These are phyloP conservation scores for Apophysomyces elegans DNA, from an alignment of 371 early-diverging fungal species.

Conservation along the genomic window DNA sequence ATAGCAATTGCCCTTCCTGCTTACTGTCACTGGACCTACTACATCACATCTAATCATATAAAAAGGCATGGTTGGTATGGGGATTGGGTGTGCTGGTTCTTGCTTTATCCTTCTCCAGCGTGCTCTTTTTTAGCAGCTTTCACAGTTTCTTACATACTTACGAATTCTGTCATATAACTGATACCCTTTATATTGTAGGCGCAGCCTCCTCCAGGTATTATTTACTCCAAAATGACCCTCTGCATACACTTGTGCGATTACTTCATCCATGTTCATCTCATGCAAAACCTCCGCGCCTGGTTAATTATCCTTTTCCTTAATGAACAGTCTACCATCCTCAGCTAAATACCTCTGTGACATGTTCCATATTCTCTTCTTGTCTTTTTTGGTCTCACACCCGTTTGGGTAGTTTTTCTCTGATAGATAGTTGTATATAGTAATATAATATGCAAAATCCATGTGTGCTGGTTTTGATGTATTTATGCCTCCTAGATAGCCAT, in stretches of 20 bases:
- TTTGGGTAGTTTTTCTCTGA: too few relatives aligned
- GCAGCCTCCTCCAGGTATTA: slow-evolving; percentile 22
- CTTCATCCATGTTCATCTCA: slow-evolving; percentile 1
- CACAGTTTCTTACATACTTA: slow-evolving; percentile 10
- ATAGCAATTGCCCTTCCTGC: slow-evolving; percentile 21
- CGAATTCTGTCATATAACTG: slow-evolving; percentile 11
- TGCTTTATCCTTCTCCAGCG: neutral
- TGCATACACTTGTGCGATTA: slow-evolving; percentile 13
- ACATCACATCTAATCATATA: slow-evolving; percentile 25
- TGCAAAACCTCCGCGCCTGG: slow-evolving; percentile 15
- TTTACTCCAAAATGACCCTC: slow-evolving; percentile 26
- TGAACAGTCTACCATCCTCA: neutral
- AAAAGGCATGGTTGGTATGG: slow-evolving; percentile 14
- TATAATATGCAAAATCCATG: too few relatives aligned
- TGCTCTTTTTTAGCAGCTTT: slow-evolving; percentile 15
- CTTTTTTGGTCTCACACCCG: too few relatives aligned
- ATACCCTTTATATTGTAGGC: neutral
- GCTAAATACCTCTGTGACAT: neutral
- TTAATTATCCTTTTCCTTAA: neutral
- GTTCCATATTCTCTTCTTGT: too few relatives aligned
- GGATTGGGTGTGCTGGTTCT: slow-evolving; percentile 12
- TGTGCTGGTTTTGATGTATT: too few relatives aligned
- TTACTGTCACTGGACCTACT: slow-evolving; percentile 24
- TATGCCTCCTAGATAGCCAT: too few relatives aligned
- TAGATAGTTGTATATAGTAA: too few relatives aligned